Evolutionary conservation across 768 basidiomycete genomes (phyloP), one percentile per base, ranked within the genome.

Genomic region (Astraeus odoratus): DNA sequence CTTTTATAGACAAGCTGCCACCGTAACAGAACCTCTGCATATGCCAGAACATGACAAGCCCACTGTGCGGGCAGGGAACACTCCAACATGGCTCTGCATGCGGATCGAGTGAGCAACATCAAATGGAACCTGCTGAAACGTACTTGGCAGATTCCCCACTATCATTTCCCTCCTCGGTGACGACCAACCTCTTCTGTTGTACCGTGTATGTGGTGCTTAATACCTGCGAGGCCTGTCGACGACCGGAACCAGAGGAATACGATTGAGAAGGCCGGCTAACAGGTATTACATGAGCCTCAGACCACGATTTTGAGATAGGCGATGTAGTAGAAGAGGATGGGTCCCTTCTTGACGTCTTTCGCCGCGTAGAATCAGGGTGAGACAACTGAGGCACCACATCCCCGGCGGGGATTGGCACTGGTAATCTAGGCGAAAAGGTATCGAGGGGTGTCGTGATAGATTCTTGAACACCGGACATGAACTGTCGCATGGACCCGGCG

Each of bases 1-100:
- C 89, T 77, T 57, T 88, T 85, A 31, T 78, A 71, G 52, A 76
- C 67, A 42, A 89, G 59, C 50, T 78, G 67, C 91, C 90, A 93
- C 35, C 80, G 67, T 51, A 79, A 78, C 19, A 93, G 67, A 50
- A 84, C 66, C 45, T 92, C 86, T 5, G 85, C 83, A 57, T 92
- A 93, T 1, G 72, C 70, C 34, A 79, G 64, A 18, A 91, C 69
- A 59, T 92, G 86, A 7, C 58, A 64, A 18, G 69, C 57, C 27
- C 73, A 50, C 44, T 73, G 75, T 16, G 67, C 62, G 18, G 78
- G 68, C 19, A 66, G 49, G 18, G 52, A 60, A 38, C 51, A 44
- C 35, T 59, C 42, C 49, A 44, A 15, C 35, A 19, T 51, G 10
- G 35, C 40, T 42, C 52, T 53, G 49, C 31, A 33, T 12, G 24